These are phyloP conservation scores for Euclidium syriacum DNA, from an alignment of 345 rosid species.

Conservation along the genomic window DNA sequence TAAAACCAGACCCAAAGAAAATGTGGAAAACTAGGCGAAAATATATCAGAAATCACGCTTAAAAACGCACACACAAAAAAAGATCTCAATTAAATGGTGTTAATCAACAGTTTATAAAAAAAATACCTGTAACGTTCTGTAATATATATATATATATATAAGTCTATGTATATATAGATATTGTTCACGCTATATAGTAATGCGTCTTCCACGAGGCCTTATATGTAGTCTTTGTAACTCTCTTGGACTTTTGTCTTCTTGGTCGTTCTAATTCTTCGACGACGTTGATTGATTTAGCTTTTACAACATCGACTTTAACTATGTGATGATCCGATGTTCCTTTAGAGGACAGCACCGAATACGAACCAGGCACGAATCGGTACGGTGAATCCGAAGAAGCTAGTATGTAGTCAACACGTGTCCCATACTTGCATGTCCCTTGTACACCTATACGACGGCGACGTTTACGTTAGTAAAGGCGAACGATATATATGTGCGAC, in stretches of 20 bases:
- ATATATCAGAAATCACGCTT: background rate
- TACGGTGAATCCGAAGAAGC: slow-evolving; percentile 74
- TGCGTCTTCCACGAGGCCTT: slow-evolving; percentile 58
- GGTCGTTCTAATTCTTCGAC: slow-evolving; percentile 28
- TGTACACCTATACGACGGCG: no score
- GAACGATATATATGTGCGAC: no score
- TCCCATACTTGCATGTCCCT: slow-evolving; percentile 96
- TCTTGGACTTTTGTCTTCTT: slow-evolving; percentile 35
- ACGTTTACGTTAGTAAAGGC: no score
- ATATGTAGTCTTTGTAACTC: slow-evolving; percentile 39
- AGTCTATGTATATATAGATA: background rate
- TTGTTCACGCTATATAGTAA: slow-evolving; percentile 25
- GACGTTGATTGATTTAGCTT: slow-evolving; percentile 30
- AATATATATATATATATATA: background rate
- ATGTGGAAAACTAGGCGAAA: background rate
- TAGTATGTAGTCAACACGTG: slow-evolving; percentile 80
- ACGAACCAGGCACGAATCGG: slow-evolving; percentile 79
- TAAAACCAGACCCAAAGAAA: background rate
- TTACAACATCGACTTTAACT: slow-evolving; percentile 70
- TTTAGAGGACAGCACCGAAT: slow-evolving; percentile 82
- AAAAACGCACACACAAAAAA: slow-evolving; percentile 5
- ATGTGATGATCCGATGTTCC: slow-evolving; percentile 98
- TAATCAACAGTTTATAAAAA: background rate
- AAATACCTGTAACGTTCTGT: background rate
- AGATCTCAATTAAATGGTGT: slow-evolving; percentile 2